Conservation (phyloP, 2,329 filamentous ascomycete genomes). For the Paecilomyces dactylethromorphus region DNA sequence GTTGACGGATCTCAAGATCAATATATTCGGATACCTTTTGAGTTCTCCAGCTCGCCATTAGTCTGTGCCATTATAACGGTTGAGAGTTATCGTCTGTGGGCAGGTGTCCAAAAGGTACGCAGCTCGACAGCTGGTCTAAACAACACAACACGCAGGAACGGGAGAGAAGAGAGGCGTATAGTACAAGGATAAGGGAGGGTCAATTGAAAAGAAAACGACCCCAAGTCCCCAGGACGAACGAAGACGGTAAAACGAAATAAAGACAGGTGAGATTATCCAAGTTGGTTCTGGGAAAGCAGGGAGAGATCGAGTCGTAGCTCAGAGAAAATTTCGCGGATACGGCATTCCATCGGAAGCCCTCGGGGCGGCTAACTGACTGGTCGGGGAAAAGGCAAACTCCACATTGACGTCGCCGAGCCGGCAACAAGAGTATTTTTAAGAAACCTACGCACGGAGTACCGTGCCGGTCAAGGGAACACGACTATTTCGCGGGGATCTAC, state of each 20-base stretch:
- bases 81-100: neutral
- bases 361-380: constrained; percentile 14
- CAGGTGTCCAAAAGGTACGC: neutral
- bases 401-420: neutral
- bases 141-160: constrained; percentile 9
- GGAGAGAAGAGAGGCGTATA: constrained; percentile 2
- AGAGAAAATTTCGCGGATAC: constrained; percentile 38
- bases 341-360: constrained; percentile 35
- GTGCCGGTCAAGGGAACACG: too few species aligned
- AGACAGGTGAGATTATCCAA: constrained; percentile 19
- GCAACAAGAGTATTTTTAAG: neutral
- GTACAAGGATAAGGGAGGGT: constrained; percentile 6
- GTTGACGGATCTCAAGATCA: constrained; percentile 1
- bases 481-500: neutral
- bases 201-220: constrained; percentile 2
- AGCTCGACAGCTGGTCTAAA: constrained; percentile 11
- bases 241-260: constrained; percentile 11
- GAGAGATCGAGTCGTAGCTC: constrained; percentile 15
- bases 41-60: constrained; percentile 33
- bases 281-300: constrained; percentile 7
- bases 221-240: constrained; percentile 4
- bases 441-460: too few species aligned
- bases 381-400: constrained; percentile 17
- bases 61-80: constrained; percentile 30
- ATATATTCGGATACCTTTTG: constrained; percentile 27